Base-by-base conservation (phyloP, 805 yeast species). In the Yamadazyma laniorum region DNA sequence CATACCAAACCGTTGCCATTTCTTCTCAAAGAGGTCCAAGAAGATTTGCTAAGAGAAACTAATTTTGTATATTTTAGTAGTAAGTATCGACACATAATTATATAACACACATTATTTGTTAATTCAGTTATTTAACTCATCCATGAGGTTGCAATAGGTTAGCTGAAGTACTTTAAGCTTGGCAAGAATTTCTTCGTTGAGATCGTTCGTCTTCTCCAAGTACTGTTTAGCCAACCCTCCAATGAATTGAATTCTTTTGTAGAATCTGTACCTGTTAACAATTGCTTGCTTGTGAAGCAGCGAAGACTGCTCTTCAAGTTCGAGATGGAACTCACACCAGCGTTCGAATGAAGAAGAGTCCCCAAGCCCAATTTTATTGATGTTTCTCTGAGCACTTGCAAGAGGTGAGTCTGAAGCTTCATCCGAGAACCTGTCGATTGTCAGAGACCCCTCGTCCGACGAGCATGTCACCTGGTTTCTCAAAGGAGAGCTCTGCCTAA, bases 1-100 rank as follows among this genome's bases (percentile, higher is more conserved):
- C 95, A 70, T 72, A 85, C 65, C 80, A 82, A 66, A 89, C 89
- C 64, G 80, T 83, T 67, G 74, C 86, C 60, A 85, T 88, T 64
- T 84, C 95, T 70, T 75, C 93, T 67, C 88, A 85, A 77, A 86
- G 95, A 79, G 80, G 79, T 59, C 75, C 80, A 72, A 85, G 91
- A 83, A 85, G 95, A 79, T 85, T 75, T 84, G 84, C 88, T 74
- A 86, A 84, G 80, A 85, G 95, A 85, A 77, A 74, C 77, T 84
- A 83, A 69, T 59, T n/a, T 54, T 28, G 35, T 36, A 36, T 36
- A 36, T 36, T 36, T 36, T 28, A 36, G 35, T 31, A 30, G 15
- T 30, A n/a, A n/a, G 6, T 21, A 21, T 21, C 23, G 23, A 26
- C 16, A n/a, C n/a, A 26, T 34, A 34, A 18, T 14, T 13, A 34